phyloP scores from a whole-genome alignment of 2,329 filamentous ascomycete species.

The Lachnellula arida region DNA sequence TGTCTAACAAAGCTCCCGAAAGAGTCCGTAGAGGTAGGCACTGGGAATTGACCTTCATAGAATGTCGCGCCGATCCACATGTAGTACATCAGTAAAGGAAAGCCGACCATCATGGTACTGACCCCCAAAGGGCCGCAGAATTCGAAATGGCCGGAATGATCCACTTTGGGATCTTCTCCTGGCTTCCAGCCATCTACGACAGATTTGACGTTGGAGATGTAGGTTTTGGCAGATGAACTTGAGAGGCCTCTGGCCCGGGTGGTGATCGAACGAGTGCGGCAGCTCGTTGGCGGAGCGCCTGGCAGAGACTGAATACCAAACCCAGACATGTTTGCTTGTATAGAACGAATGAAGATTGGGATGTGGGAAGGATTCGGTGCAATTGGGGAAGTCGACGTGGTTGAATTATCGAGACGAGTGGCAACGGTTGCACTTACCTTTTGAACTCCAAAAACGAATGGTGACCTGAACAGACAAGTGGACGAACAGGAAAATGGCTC shows the following conservation, averaged over 20 bases:
- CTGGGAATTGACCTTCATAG: constrained; percentile 79
- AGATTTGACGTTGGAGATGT: constrained; percentile 4
- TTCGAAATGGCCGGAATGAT: constrained; percentile 64
- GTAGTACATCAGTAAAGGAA: constrained; percentile 96
- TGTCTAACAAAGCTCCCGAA: constrained; percentile 67
- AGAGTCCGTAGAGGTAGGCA: constrained; percentile 59
- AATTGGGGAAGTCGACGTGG: too few relatives aligned
- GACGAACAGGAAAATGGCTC: too few relatives aligned
- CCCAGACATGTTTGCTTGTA: too few relatives aligned
- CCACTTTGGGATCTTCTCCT: constrained; percentile 57
- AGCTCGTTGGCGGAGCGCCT: not conserved
- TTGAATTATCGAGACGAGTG: too few relatives aligned
- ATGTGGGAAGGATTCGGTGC: too few relatives aligned
- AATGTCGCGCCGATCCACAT: constrained; percentile 97
- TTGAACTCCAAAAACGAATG: too few relatives aligned
- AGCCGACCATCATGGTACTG: constrained; percentile 79
- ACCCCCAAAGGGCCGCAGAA: constrained; percentile 84
- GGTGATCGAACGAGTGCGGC: not conserved
- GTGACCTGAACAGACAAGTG: too few relatives aligned
- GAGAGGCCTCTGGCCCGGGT: not conserved
- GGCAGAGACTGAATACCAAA: not conserved
- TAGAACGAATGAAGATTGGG: too few relatives aligned
- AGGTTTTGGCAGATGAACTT: not conserved
- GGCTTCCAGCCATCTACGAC: constrained; percentile 53
- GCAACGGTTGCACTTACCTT: too few relatives aligned